Percentiles rank a stretch among this genome's conserved stretches.
Conservation (phyloP, 352 stramenopile species). For the Globisporangium splendens region DNA sequence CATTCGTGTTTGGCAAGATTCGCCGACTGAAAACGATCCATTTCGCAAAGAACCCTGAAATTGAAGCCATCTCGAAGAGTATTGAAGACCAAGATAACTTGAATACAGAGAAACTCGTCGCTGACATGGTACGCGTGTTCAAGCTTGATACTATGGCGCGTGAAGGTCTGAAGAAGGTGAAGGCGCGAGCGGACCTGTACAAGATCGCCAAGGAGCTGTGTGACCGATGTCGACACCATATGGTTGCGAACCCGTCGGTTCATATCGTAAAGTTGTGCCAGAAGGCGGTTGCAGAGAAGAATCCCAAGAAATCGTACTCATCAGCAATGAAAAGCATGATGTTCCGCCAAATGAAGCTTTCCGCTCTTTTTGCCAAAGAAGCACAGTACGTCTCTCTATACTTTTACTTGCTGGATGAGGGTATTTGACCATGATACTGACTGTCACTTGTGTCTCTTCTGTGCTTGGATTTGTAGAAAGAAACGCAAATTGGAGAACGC, state of each 20-base stretch:
- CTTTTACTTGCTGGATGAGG: background rate
- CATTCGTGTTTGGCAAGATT: slow-evolving; percentile 73
- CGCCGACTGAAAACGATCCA: slow-evolving; percentile 62
- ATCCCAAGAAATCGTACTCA: slow-evolving; percentile 81
- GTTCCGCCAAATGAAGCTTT: slow-evolving; percentile 81
- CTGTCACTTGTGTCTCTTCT: slow-evolving; percentile 2
- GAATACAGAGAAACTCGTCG: slow-evolving; percentile 43
- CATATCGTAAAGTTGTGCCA: slow-evolving; percentile 81
- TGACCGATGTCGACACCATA: slow-evolving; percentile 71
- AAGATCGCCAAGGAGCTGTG: slow-evolving; percentile 76
- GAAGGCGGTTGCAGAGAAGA: slow-evolving; percentile 61
- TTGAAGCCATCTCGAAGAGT: slow-evolving; percentile 49
- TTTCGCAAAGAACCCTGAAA: slow-evolving; percentile 59
- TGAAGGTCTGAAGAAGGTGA: slow-evolving; percentile 65
- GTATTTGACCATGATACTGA: background rate
- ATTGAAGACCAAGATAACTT: slow-evolving; percentile 62
- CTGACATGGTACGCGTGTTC: slow-evolving; percentile 69
- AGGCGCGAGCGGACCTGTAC: slow-evolving; percentile 51
- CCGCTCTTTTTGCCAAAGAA: slow-evolving; percentile 59
- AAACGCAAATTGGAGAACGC: slow-evolving; percentile 66
- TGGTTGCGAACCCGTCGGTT: slow-evolving; percentile 81
- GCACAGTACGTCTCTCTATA: slow-evolving; percentile 49
- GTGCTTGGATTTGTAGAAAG: slow-evolving; percentile 41
- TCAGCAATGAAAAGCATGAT: slow-evolving; percentile 87
- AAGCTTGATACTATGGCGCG: slow-evolving; percentile 79